These are phyloP conservation scores for Curvularia spicifera DNA, from an alignment of 2,329 filamentous ascomycete species.

Conservation along the genomic window DNA sequence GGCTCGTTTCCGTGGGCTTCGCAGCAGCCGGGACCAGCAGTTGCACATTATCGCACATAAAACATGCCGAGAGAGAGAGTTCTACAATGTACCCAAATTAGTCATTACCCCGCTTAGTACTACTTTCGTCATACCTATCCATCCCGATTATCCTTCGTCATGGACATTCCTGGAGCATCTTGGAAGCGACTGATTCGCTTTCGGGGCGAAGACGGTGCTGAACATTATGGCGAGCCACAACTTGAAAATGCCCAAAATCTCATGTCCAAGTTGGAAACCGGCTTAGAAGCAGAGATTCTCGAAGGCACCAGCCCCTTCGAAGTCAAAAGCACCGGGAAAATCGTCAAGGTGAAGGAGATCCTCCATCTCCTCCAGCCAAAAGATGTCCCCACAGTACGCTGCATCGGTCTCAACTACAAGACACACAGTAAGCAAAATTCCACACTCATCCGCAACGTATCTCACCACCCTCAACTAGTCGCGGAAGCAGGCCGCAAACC, in stretches of 20 bases:
- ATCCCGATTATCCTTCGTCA: background rate
- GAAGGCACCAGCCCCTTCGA: conserved; percentile 1
- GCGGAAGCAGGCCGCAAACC: conserved; percentile 14
- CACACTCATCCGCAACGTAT: background rate
- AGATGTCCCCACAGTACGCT: background rate
- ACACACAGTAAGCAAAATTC: background rate
- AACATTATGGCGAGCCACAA: conserved; percentile 1
- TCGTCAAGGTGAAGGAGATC: conserved; percentile 1
- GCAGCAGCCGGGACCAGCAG: background rate
- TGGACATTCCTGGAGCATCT: conserved; percentile 1
- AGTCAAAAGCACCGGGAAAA: conserved; percentile 1
- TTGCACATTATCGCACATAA: background rate
- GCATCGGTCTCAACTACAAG: background rate
- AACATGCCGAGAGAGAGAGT: background rate
- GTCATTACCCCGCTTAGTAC: background rate
- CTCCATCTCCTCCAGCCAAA: conserved; percentile 3
- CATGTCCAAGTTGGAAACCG: background rate
- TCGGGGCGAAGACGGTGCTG: background rate
- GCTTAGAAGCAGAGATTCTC: conserved; percentile 2
- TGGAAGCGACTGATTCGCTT: conserved; percentile 3
- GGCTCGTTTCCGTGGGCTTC: conserved; percentile 3
- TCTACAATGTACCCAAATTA: background rate
- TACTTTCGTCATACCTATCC: background rate
- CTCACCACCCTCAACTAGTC: conserved; percentile 5
- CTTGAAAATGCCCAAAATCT: background rate